A percentile compares a stretch with the other conserved stretches of the same genome.
Evolutionary conservation across 805 yeast genomes (phyloP).

Genomic region (Candida vaughaniae): DNA sequence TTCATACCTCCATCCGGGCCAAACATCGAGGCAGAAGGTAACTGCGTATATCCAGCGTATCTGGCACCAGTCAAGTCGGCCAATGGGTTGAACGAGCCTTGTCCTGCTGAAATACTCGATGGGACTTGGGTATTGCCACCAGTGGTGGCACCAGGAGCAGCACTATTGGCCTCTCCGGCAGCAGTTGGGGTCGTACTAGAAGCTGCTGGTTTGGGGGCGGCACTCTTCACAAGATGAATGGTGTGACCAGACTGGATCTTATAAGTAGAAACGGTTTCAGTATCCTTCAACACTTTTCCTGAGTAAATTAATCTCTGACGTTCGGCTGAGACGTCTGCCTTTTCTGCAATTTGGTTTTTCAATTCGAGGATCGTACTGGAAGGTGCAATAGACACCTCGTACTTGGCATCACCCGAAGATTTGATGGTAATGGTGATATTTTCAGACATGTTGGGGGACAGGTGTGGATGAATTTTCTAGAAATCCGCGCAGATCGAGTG

Average conservation of each 20-base stretch:
- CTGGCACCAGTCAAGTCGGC: slow-evolving; percentile 94
- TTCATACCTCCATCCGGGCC: slow-evolving; percentile 96
- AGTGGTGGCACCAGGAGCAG: slow-evolving; percentile 16
- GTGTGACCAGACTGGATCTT: slow-evolving; percentile 86
- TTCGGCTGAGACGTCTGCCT: slow-evolving; percentile 66
- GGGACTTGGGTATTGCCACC: slow-evolving; percentile 49
- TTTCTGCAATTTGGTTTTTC: slow-evolving; percentile 61
- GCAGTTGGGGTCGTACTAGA: slow-evolving; percentile 15
- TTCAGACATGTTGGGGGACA: slow-evolving; percentile 15
- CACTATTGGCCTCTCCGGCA: slow-evolving; percentile 19
- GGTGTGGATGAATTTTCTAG: slow-evolving; percentile 3
- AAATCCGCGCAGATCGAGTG: slow-evolving; percentile 16
- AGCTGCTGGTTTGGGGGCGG: slow-evolving; percentile 25
- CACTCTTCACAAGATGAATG: slow-evolving; percentile 81
- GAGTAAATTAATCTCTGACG: slow-evolving; percentile 89
- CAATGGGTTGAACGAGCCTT: slow-evolving; percentile 83
- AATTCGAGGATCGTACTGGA: slow-evolving; percentile 62
- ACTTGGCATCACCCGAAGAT: slow-evolving; percentile 75
- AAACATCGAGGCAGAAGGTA: slow-evolving; percentile 85
- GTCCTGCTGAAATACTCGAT: slow-evolving; percentile 81
- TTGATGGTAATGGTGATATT: slow-evolving; percentile 33
- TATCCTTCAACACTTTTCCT: slow-evolving; percentile 89
- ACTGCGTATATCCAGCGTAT: slow-evolving; percentile 86
- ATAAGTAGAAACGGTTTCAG: slow-evolving; percentile 69
- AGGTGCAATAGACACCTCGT: slow-evolving; percentile 57